Evolutionary conservation across 164 flowering plant genomes (phyloP).

Genomic region (Platanus orientalis): DNA sequence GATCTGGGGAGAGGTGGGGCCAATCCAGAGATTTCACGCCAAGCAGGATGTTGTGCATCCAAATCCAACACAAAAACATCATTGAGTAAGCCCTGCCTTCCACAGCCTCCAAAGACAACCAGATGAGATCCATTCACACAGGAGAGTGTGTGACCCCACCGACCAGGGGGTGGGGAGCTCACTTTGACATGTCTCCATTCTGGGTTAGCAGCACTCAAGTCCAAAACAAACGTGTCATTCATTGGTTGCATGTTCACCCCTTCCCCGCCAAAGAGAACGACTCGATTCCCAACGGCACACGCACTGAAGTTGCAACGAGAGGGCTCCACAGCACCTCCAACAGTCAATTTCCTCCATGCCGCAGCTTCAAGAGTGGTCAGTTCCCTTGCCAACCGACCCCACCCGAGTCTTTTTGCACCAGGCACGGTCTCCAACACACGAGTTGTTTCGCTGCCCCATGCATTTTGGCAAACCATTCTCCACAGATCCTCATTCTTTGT

Average conservation of each 20-base stretch:
- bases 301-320: slow-evolving; percentile 12
- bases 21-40: slow-evolving; percentile 10
- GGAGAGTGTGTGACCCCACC: slow-evolving; percentile 11
- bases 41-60: slow-evolving; percentile 13
- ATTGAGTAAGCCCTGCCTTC: slow-evolving; percentile 11
- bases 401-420: slow-evolving; percentile 11
- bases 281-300: slow-evolving; percentile 7
- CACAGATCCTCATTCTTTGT: slow-evolving; percentile 12
- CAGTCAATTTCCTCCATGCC: slow-evolving; percentile 6
- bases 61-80: slow-evolving; percentile 16
- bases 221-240: slow-evolving; percentile 14
- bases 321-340: background rate
- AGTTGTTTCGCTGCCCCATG: slow-evolving; percentile 12
- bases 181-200: slow-evolving; percentile 13
- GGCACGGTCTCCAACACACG: slow-evolving; percentile 9
- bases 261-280: slow-evolving; percentile 11
- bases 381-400: slow-evolving; percentile 12
- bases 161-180: slow-evolving; percentile 8
- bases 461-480: slow-evolving; percentile 16
- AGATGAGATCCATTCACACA: slow-evolving; percentile 6
- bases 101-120: slow-evolving; percentile 12
- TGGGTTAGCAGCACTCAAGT: slow-evolving; percentile 2
- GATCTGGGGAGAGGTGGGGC: slow-evolving; percentile 14
- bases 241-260: slow-evolving; percentile 13
- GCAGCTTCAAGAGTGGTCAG: slow-evolving; percentile 13